Evolutionary conservation across 352 stramenopile species (phyloP), one percentile per base, ranked within the genome.

Genomic region (Pythium monospermum): DNA sequence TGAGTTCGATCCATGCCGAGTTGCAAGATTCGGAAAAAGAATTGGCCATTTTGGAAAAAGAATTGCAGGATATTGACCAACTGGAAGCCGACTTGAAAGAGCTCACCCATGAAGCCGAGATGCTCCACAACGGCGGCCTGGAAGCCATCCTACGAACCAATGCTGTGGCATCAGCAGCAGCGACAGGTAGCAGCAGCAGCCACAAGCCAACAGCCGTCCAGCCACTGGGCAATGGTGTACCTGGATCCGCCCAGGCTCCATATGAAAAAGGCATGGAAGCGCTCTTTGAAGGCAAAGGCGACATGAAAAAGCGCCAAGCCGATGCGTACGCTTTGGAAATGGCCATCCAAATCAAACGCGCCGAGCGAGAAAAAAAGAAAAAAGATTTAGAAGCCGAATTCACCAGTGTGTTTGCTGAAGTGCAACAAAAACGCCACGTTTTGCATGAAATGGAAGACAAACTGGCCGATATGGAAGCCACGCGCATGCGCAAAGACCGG

Each of bases 51-150:
- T 59, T 98, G 19, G 92, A 98, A 64, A 69, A 73, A 1, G 92
- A 98, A 49, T 57, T 98, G 32, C 78, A 94, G 49, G 85, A 97
- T 53, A 95, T 97, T 31, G 91, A 97, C 55, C 86, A 97, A 53
- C 69, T 98, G 8, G 91, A 98, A 49, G 57, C 70, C 4, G 88
- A 97, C 42, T 59, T 98, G 21, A 71, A 87, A 6, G 80, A 96
- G 53, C 63, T 98, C 30, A 97, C 89, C 11, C 91, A 97, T 48
- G 90, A 98, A 54, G 76, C 81, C 13, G 85, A 95, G 45, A 71
- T 94, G 42, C 59, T 97, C 28, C 77, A 91, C 50, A 67, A 71
- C 21, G 64, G 76, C 0, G 75, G 71, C 13, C 59, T 95, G 6
- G 78, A 88, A 27, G 71, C 69, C 5, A 66, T 78, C 23, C 58